Base-by-base conservation (phyloP, 2,329 filamentous ascomycete species). In the Madurella mycetomatis region DNA sequence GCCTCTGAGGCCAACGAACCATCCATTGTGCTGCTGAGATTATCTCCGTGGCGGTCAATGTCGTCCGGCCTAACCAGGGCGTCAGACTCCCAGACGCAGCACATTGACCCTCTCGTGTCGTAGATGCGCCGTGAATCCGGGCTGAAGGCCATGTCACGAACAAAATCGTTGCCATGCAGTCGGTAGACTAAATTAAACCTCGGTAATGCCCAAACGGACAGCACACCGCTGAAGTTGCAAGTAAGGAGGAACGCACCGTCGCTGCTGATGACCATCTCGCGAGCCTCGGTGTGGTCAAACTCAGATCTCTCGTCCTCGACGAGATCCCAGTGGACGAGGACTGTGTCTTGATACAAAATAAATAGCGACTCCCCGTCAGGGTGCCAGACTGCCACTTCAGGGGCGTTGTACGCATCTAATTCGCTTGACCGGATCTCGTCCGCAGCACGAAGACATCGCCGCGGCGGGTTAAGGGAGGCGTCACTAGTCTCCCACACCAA, bases 261-360 rank as follows among this genome's bases (percentile, higher is more conserved):
- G 45, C 34, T 49, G 32, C 32, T 54, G 18, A 54, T 30, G 12
- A 41, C 32, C 40, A 54, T 54, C 34, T 54, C 51, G 11, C 46
- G 46, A 2, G 51, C 51, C 40, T 37, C 32, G 32, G 45, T 54
- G 31, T 54, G 7, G 18, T 17, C n/a, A 7, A 18, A 32, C 51
- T 54, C 51, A 4, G 16, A 19, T 41, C 19, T 17, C 2, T 45
- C 51, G 15, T 49, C 51, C 13, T 49, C 41, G 9, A 19, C 9
- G n/a, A 54, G 30, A 15, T 49, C 17, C 40, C 45, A 54, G n/a
- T 40, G 40, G 13, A 54, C 31, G 12, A 54, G 2, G 2, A 42
- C 47, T 7, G 51, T 45, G 18, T 54, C 45, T 17, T 49, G 46
- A 13, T 49, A 54, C 9, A 54, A 11, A 4, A 49, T 49, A 46